phyloP scores from a whole-genome alignment of 495 filamentous ascomycete species.

The Penicillium argentinense region DNA sequence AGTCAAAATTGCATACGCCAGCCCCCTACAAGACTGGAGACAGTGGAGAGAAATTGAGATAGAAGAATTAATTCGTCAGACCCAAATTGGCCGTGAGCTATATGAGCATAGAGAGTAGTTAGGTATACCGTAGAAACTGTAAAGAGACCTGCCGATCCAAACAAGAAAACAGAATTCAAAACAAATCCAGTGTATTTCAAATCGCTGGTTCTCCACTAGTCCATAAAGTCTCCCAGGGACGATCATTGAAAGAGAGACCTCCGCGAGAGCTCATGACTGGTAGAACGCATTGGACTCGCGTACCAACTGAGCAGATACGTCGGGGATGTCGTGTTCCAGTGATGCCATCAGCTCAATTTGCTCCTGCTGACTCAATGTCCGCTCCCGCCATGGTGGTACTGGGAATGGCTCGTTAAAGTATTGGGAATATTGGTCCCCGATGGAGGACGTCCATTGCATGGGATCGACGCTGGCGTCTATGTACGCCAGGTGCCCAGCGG shows the following conservation, averaged over 20 bases:
- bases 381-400: slow-evolving; percentile 49
- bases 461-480: slow-evolving; percentile 39
- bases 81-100: background rate
- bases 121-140: slow-evolving; percentile 11
- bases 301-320: slow-evolving; percentile 48
- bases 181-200: slow-evolving; percentile 1
- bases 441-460: slow-evolving; percentile 41
- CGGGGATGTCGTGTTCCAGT: slow-evolving; percentile 60
- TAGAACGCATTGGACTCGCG: slow-evolving; percentile 62
- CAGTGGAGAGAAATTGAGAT: background rate
- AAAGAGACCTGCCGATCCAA: slow-evolving; percentile 12
- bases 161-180: slow-evolving; percentile 3
- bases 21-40: too few relatives aligned
- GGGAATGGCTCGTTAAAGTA: slow-evolving; percentile 49
- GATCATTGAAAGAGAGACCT: background rate
- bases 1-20: too few relatives aligned
- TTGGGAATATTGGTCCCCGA: slow-evolving; percentile 51
- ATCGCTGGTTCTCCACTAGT: slow-evolving; percentile 4
- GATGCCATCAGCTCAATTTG: slow-evolving; percentile 69
- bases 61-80: too few relatives aligned
- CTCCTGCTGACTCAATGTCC: slow-evolving; percentile 68
- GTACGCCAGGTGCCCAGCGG: slow-evolving; percentile 39
- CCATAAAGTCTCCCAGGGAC: background rate
- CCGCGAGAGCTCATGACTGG: slow-evolving; percentile 36
- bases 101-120: slow-evolving; percentile 4